Conservation (phyloP, 257 asterid species). For the Paulownia fortunei region DNA sequence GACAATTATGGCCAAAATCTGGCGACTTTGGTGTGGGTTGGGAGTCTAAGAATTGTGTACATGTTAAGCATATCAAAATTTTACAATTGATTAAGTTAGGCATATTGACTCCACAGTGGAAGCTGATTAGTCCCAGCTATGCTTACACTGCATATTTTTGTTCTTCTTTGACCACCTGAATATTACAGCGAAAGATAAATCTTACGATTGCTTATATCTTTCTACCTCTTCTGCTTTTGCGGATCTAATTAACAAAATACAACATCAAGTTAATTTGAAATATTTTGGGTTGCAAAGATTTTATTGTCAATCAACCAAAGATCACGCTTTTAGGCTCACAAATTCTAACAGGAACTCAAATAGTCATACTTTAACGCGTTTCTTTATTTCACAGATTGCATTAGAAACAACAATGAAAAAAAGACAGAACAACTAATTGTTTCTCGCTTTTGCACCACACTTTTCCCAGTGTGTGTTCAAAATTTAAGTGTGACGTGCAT, state of each 20-base stretch:
- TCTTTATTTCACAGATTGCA: not conserved
- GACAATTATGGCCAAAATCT: too few species aligned
- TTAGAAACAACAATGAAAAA: conserved; percentile 13
- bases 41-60: not conserved
- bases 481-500: not conserved
- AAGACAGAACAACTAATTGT: not conserved
- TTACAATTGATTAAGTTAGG: not conserved
- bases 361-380: not conserved
- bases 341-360: not conserved
- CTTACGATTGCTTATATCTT: not conserved
- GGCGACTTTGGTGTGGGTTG: too few species aligned
- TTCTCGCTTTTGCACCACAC: not conserved
- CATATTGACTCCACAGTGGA: not conserved
- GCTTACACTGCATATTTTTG: not conserved
- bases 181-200: not conserved
- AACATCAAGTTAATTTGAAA: not conserved
- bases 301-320: not conserved
- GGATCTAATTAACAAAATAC: not conserved
- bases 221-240: not conserved
- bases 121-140: not conserved
- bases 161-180: not conserved
- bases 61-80: conserved; percentile 16
- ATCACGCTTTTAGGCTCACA: conserved; percentile 8
- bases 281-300: not conserved
- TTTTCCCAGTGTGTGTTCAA: not conserved